Conservation (phyloP, 495 filamentous ascomycete species). For the Xylaria sp. region DNA sequence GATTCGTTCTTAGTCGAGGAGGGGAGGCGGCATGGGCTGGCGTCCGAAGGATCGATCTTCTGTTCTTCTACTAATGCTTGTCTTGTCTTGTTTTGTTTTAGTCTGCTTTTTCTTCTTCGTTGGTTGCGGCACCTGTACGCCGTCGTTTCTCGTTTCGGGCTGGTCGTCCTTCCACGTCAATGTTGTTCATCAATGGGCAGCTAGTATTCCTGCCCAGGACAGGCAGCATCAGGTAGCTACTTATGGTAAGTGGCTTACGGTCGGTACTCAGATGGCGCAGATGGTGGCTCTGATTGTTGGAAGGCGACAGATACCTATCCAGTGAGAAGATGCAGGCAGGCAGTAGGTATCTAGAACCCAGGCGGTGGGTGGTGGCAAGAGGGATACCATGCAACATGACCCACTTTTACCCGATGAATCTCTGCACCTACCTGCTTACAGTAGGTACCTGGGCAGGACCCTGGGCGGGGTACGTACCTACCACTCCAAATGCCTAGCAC, state of each 20-base stretch:
- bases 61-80: neutral
- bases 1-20: neutral
- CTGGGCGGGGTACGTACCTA: neutral
- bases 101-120: neutral
- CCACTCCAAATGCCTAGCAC: too few relatives aligned
- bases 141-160: neutral
- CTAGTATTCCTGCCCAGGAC: neutral
- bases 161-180: neutral
- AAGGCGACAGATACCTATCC: neutral
- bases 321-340: neutral
- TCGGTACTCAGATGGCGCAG: neutral
- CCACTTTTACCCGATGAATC: neutral
- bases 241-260: neutral
- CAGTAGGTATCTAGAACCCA: too few relatives aligned
- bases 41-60: neutral
- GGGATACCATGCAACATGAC: neutral
- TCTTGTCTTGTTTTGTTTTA: neutral
- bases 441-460: too few relatives aligned
- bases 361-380: conserved; percentile 16
- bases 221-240: neutral
- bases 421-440: too few relatives aligned
- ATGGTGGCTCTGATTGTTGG: neutral
- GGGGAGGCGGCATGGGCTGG: neutral
- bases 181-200: neutral
- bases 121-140: neutral